Evolutionary conservation across 2,329 filamentous ascomycete genomes (phyloP).

Genomic region (Keithomyces neogunnii): DNA sequence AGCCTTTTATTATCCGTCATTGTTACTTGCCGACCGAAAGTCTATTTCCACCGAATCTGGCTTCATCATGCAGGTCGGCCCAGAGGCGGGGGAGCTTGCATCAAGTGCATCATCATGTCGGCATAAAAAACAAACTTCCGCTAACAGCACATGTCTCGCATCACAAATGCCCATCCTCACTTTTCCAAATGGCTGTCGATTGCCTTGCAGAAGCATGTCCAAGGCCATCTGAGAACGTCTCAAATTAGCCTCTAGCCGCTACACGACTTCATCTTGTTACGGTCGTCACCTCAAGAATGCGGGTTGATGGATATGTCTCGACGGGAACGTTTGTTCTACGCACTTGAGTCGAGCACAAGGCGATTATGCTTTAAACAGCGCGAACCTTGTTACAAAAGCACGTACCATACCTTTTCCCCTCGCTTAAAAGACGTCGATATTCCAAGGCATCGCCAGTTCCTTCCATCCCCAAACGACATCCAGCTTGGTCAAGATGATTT

Average conservation of each 20-base stretch:
- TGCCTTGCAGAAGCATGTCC: neutral
- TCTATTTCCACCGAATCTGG: neutral
- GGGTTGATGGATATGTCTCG: neutral
- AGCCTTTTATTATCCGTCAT: too few relatives aligned
- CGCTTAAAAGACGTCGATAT: neutral
- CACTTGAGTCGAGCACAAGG: neutral
- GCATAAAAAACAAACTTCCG: neutral
- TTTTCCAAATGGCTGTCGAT: neutral
- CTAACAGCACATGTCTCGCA: neutral
- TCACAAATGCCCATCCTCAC: neutral
- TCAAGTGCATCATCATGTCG: neutral
- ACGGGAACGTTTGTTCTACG: neutral
- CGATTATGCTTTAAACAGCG: neutral
- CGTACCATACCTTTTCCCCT: neutral
- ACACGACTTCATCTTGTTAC: neutral
- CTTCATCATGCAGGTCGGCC: neutral
- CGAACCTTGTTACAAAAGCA: neutral
- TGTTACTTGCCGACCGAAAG: neutral
- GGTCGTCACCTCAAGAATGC: neutral
- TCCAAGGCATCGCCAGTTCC: neutral
- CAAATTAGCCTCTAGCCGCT: neutral
- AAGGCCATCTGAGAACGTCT: neutral
- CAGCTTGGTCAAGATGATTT: slow-evolving; percentile 1
- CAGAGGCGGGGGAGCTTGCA: neutral
- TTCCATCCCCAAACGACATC: too few relatives aligned